Evolutionary conservation across 2,329 filamentous ascomycete species (phyloP).

Genomic region (Fusarium tjaetaba): DNA sequence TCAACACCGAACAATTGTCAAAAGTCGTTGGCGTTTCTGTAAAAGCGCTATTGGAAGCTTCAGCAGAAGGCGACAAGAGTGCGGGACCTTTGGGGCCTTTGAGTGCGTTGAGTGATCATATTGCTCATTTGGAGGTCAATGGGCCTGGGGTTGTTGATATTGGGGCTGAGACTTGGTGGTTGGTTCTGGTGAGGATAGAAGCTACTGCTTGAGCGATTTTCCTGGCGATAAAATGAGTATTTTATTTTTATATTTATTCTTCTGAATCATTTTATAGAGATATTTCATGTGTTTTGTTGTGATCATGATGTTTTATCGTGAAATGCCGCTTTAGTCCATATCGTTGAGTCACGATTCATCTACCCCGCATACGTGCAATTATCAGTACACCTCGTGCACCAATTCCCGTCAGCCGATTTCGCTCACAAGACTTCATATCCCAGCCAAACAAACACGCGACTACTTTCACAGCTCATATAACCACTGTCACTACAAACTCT

Average conservation of each 20-base stretch:
- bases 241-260: background rate
- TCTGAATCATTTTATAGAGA: fast-evolving
- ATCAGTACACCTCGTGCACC: slow-evolving; percentile 14
- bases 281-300: background rate
- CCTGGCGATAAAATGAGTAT: background rate
- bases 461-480: background rate
- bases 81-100: slow-evolving; percentile 34
- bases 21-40: slow-evolving; percentile 45
- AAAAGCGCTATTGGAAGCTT: slow-evolving; percentile 54
- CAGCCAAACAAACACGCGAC: background rate
- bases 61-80: slow-evolving; percentile 34
- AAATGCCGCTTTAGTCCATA: background rate
- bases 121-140: slow-evolving; percentile 45
- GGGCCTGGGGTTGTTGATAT: slow-evolving; percentile 41
- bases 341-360: slow-evolving; percentile 3
- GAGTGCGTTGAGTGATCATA: slow-evolving; percentile 39
- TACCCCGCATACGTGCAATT: slow-evolving; percentile 25
- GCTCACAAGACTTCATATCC: slow-evolving; percentile 19
- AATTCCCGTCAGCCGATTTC: slow-evolving; percentile 20
- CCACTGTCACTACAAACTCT: background rate
- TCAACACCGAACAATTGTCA: slow-evolving; percentile 48
- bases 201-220: background rate
- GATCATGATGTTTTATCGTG: background rate
- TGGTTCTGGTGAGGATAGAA: slow-evolving; percentile 44
- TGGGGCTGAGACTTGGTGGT: slow-evolving; percentile 48